Percentiles rank a stretch among this genome's conserved stretches.
These are phyloP conservation scores for Backusella mclennaniae DNA, from an alignment of 192 early-diverging fungal genomes.

Conservation along the genomic window DNA sequence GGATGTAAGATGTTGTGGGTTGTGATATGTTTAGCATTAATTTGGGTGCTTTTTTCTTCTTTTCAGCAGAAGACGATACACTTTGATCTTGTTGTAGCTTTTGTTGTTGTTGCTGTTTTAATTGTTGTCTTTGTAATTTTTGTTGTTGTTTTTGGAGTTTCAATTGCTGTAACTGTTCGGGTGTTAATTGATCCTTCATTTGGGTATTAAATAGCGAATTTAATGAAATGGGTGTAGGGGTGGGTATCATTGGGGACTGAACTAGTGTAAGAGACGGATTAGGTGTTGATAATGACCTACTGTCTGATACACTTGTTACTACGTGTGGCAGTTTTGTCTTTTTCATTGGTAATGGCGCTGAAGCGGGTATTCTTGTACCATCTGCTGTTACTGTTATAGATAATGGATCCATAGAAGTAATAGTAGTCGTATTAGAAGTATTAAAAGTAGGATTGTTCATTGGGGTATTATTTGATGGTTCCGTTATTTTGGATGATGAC, in stretches of 20 bases:
- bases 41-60: slow-evolving; percentile 14
- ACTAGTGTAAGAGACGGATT: background rate
- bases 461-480: background rate
- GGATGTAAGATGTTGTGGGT: background rate
- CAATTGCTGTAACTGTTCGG: background rate
- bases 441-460: background rate
- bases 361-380: background rate
- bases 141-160: slow-evolving; percentile 5
- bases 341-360: background rate
- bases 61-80: background rate
- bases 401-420: background rate
- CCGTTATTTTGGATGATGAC: background rate
- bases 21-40: slow-evolving; percentile 20
- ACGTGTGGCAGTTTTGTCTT: background rate
- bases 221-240: background rate
- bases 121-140: slow-evolving; percentile 11
- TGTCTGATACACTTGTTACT: background rate
- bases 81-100: background rate
- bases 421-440: background rate
- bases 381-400: background rate
- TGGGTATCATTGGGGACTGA: slow-evolving; percentile 2
- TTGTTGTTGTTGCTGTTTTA: slow-evolving; percentile 3
- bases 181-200: slow-evolving; percentile 1
- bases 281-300: background rate
- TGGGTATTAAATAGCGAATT: background rate